Percentiles rank a stretch among this genome's conserved stretches.
Conservation (phyloP, 225 moss, liverwort and hornwort species). For the Marchantia paleacea region DNA sequence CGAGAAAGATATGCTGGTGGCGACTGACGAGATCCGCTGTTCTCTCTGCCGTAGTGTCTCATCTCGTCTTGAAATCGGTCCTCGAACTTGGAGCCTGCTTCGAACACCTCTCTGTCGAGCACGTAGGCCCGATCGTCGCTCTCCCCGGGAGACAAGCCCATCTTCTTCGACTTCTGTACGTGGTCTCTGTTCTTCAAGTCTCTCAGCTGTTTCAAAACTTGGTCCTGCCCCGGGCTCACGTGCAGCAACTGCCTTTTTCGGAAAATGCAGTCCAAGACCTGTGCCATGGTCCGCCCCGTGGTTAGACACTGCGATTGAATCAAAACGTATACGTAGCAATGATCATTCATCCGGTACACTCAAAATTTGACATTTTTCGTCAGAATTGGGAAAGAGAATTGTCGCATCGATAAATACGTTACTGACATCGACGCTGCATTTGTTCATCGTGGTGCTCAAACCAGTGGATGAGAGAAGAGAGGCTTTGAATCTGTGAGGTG, state of each 20-base stretch:
- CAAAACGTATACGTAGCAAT: no score
- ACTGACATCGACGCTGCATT: no score
- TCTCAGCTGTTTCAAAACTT: constrained; percentile 15
- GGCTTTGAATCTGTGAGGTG: no score
- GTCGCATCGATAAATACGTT: no score
- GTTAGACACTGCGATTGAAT: no score
- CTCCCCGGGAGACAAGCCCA: constrained; percentile 18
- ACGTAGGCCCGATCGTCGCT: constrained; percentile 7
- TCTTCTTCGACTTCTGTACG: constrained; percentile 14
- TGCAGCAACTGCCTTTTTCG: constrained; percentile 24
- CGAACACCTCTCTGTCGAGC: constrained; percentile 5
- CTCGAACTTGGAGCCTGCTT: background rate
- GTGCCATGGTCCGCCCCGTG: background rate
- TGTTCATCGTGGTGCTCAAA: no score
- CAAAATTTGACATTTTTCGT: no score
- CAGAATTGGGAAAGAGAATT: no score
- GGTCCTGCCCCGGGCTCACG: constrained; percentile 18
- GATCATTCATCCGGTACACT: no score
- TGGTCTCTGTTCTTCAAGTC: constrained; percentile 19
- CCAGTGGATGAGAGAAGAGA: no score
- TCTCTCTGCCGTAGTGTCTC: constrained; percentile 1
- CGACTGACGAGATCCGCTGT: background rate
- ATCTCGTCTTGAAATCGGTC: constrained; percentile 5
- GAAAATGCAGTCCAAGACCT: constrained; percentile 36
- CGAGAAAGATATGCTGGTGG: constrained; percentile 1